These are phyloP conservation scores for Mortierella sp. DNA, from an alignment of 371 early-diverging fungal genomes.

Conservation along the genomic window DNA sequence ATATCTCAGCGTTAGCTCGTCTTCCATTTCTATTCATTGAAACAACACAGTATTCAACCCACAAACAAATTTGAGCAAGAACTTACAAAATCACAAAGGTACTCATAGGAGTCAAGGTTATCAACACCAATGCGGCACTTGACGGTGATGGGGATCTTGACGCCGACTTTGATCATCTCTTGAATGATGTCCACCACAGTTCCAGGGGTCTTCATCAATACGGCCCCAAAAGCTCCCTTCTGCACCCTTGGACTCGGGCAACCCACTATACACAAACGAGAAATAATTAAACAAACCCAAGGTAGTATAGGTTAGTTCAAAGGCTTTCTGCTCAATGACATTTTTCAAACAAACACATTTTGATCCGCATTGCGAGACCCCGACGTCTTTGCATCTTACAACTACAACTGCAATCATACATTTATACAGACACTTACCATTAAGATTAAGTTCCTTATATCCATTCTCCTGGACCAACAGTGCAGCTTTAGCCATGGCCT, in stretches of 20 bases:
- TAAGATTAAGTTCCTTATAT: conserved; percentile 76
- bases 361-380: no score
- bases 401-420: no score
- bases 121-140: conserved; percentile 88
- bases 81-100: conserved; percentile 72
- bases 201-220: conserved; percentile 81
- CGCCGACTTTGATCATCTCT: conserved; percentile 66
- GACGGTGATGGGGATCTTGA: conserved; percentile 74
- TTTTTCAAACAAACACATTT: neutral
- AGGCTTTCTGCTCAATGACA: no score
- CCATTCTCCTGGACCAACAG: conserved; percentile 65
- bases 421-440: conserved; percentile 52
- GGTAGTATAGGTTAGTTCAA: no score
- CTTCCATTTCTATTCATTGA: neutral
- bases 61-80: neutral
- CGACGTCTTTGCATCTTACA: no score
- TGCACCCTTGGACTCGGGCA: conserved; percentile 85
- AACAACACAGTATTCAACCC: neutral
- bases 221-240: conserved; percentile 80
- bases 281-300: neutral
- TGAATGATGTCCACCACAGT: conserved; percentile 71
- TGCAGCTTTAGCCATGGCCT: conserved; percentile 68
- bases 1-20: neutral
- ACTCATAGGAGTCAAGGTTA: conserved; percentile 75
- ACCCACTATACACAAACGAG: conserved; percentile 61